Conservation (phyloP, 139 green algal genomes). For the Desmodesmus armatus region DNA sequence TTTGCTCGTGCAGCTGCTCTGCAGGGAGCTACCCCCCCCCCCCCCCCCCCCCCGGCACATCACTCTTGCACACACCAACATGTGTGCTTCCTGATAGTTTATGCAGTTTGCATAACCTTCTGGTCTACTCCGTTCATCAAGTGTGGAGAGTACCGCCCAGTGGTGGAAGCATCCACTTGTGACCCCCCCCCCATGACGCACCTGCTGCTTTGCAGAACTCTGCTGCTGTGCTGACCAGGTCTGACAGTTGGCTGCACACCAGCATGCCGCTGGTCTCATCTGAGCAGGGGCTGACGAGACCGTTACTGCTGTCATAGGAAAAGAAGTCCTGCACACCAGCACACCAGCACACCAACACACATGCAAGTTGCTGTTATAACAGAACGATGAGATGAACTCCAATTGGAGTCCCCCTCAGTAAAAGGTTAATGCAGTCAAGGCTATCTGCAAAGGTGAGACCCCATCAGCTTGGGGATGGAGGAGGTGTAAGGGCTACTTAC, state of each 20-base stretch:
- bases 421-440: too few relatives aligned
- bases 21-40: too few relatives aligned
- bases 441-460: not conserved
- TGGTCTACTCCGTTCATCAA: not conserved
- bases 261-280: not conserved
- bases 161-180: too few relatives aligned
- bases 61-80: not conserved
- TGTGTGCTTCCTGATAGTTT: not conserved
- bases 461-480: not conserved
- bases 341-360: not conserved
- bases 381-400: not conserved
- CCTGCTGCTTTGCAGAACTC: constrained; percentile 17
- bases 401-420: not conserved
- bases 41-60: not conserved
- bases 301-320: not conserved
- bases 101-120: not conserved
- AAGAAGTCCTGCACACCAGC: constrained; percentile 26
- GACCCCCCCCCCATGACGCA: too few relatives aligned
- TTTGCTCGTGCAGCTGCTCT: not conserved
- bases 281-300: constrained; percentile 11
- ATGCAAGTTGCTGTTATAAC: not conserved
- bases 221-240: not conserved
- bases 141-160: too few relatives aligned
- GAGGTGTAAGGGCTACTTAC: not conserved
- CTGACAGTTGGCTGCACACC: constrained; percentile 33